These are phyloP conservation scores for Paramecium tetraurelia DNA, from an alignment of 73 alveolate genomes.

Conservation along the genomic window DNA sequence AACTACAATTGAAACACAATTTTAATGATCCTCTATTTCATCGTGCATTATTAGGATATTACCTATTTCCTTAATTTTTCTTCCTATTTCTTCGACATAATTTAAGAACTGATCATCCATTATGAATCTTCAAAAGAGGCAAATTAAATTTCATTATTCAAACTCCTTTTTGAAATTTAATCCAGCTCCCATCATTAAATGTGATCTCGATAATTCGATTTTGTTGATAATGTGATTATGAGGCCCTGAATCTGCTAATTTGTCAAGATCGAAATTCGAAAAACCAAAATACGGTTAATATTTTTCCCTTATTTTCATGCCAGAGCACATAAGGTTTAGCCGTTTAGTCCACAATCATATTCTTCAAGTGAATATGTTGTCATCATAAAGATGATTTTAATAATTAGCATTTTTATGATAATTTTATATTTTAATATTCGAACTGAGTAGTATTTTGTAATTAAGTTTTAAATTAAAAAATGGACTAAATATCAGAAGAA, in stretches of 20 bases:
- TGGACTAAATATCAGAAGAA: neutral
- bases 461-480: neutral
- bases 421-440: neutral
- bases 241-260: slow-evolving; percentile 11
- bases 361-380: neutral
- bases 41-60: neutral
- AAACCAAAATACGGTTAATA: neutral
- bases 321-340: slow-evolving; percentile 34
- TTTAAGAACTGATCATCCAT: neutral
- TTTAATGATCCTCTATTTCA: neutral
- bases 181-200: slow-evolving; percentile 5
- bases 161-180: neutral
- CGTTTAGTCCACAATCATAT: slow-evolving; percentile 17
- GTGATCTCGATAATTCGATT: neutral
- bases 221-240: slow-evolving; percentile 7
- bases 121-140: neutral
- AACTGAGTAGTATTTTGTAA: neutral
- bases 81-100: slow-evolving; percentile 42
- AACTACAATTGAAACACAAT: neutral
- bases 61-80: neutral
- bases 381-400: neutral
- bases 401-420: neutral
- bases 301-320: slow-evolving; percentile 10
- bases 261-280: neutral
- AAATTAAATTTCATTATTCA: neutral